A percentile compares a stretch with the other conserved stretches of the same genome.
These are phyloP conservation scores for Corchorus capsularis DNA, from an alignment of 345 rosid genomes.

Conservation along the genomic window DNA sequence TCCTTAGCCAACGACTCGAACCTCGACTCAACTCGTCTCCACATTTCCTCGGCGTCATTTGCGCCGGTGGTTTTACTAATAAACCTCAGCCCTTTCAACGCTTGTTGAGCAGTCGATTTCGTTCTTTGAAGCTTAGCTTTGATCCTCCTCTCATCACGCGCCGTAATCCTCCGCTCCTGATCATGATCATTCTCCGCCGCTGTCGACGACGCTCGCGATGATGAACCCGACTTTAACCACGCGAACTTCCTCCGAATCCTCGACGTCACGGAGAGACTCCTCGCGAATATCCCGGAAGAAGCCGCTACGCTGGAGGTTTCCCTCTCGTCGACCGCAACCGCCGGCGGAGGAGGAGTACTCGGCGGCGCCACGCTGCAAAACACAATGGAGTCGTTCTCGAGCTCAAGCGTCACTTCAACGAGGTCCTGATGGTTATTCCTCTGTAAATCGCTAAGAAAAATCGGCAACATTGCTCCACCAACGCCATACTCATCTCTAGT, in stretches of 20 bases:
- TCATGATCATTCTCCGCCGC: slow-evolving; percentile 30
- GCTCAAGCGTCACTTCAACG: slow-evolving; percentile 82
- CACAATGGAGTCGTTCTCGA: slow-evolving; percentile 62
- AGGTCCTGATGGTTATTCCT: slow-evolving; percentile 49
- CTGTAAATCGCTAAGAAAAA: slow-evolving; percentile 62
- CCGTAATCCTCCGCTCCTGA: slow-evolving; percentile 28
- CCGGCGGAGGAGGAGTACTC: slow-evolving; percentile 21
- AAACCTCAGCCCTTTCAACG: slow-evolving; percentile 74
- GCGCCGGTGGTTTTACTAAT: slow-evolving; percentile 56
- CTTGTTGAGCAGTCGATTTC: slow-evolving; percentile 74
- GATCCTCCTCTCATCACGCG: slow-evolving; percentile 60
- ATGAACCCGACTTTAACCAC: slow-evolving; percentile 65
- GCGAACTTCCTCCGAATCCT: slow-evolving; percentile 59
- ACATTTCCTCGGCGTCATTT: slow-evolving; percentile 53
- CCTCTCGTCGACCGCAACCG: slow-evolving; percentile 7
- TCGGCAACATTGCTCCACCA: slow-evolving; percentile 87
- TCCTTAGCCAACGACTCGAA: slow-evolving; percentile 59
- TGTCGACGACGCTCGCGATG: slow-evolving; percentile 48
- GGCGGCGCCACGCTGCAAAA: slow-evolving; percentile 61
- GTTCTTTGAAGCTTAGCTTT: slow-evolving; percentile 63
- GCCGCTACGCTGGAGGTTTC: slow-evolving; percentile 13
- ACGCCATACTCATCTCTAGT: slow-evolving; percentile 22
- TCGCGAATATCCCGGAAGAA: slow-evolving; percentile 26
- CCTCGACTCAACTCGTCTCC: slow-evolving; percentile 70
- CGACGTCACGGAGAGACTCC: slow-evolving; percentile 64